Base-by-base conservation (phyloP, 2,329 filamentous ascomycete species). In the Stylonectria norvegica region DNA sequence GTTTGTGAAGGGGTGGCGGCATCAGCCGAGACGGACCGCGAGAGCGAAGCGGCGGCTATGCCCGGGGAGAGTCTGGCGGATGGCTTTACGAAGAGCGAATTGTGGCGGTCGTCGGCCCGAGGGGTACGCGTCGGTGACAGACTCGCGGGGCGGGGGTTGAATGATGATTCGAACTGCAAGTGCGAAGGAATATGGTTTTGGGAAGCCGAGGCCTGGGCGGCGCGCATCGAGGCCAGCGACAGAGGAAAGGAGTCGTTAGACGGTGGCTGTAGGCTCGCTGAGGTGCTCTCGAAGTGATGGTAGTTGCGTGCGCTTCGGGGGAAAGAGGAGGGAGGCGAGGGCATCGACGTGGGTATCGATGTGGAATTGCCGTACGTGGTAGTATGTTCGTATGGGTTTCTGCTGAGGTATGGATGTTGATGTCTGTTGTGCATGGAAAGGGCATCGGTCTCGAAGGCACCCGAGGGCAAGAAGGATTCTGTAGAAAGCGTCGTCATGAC, bases 21-120 rank as follows among this genome's bases (percentile, higher is more conserved):
- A 46, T 62, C 59, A 20, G 59, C 56, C 6, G 60, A 60, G 32
- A 60, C 45, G 14, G 57, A 57, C 40, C 54, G 50, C 5, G 54
- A 58, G 17, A 62, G 47, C 8, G 55, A 56, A 15, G 56, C 46
- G 22, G 53, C 46, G 22, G 50, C 42, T 28, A 52, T 36, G 20
- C 47, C 37, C 22, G 50, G 49, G 20, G 52, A 48, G 16, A 49
- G 31, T 30, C 33, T 53, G 4, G 52, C 54, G 3, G 53, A 39
- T 33, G 55, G n/a, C n/a, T n/a, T n/a, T n/a, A n/a, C n/a, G n/a
- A n/a, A n/a, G n/a, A n/a, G n/a, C n/a, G n/a, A n/a, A n/a, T n/a
- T n/a, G 18, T 42, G 44, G 11, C 45, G 48, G 23, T 48, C 46
- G 33, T 36, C 32, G 4, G 42, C 20, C 15, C 43, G 18, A 18